phyloP scores from a whole-genome alignment of 768 basidiomycete genomes.

The Mycena kentingensis region DNA sequence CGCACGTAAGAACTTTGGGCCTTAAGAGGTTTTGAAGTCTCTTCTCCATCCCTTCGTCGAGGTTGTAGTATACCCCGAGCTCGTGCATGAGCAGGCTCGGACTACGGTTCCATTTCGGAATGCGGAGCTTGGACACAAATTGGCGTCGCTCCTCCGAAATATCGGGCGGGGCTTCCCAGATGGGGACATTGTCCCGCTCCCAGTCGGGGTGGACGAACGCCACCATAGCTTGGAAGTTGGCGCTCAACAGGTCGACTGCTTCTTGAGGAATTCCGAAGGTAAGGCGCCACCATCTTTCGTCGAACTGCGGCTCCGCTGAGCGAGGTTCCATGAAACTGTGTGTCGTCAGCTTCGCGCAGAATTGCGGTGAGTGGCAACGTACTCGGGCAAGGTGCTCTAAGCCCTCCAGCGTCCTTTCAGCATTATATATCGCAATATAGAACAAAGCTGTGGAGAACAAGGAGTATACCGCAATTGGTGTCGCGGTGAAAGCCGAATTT shows the following conservation, averaged over 20 bases:
- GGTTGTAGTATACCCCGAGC: background rate
- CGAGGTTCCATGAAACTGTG: no score
- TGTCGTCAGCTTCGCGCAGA: no score
- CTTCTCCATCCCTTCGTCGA: background rate
- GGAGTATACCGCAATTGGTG: no score
- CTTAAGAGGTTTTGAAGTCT: background rate
- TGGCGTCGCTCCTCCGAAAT: background rate
- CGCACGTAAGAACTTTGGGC: background rate
- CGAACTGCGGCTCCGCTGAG: no score
- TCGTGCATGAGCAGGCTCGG: background rate
- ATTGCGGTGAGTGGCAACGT: no score
- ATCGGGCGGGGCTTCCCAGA: background rate
- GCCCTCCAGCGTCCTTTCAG: no score
- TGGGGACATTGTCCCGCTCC: background rate
- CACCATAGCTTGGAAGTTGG: background rate
- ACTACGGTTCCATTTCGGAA: background rate
- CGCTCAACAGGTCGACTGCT: background rate
- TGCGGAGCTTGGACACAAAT: background rate
- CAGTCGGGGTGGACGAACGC: background rate
- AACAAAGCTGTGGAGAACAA: no score
- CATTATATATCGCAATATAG: no score
- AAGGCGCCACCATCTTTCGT: no score
- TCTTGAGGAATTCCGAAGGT: background rate
- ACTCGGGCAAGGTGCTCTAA: no score
- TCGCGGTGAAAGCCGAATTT: no score